Base-by-base conservation (phyloP, 2,329 filamentous ascomycete species). In the Fusarium musae region DNA sequence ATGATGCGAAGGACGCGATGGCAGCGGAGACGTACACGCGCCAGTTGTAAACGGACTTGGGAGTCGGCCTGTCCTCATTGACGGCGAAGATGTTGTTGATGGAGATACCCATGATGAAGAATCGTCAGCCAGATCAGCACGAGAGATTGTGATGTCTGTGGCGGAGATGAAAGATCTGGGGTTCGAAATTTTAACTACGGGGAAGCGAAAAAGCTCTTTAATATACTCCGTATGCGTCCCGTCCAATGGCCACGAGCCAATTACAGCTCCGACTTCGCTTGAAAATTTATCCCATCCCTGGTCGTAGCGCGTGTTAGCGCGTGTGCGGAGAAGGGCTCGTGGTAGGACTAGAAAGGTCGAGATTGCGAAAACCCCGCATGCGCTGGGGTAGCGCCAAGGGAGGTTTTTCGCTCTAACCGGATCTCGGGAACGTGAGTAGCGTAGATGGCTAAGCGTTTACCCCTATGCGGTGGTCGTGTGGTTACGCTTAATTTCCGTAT, bases 11-110 rank as follows among this genome's bases (percentile, higher is more conserved):
- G 2, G 87, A 89, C 16, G 87, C 87, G 16, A 88, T 82, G 40
- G 84, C 82, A 11, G 88, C 87, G 71, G 84, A 88, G 32, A 80
- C 78, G 75, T 90, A 90, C 37, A 90, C 87, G 44, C 87, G 85
- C 87, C 88, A 90, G 79, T 90, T 90, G 83, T 90, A 90, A 54
- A 90, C 87, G 59, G 83, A 82, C 75, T 83, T 82, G 6, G 88
- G 88, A 79, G 88, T 90, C 30, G 87, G 87, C 81, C 87, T 79
- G 75, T 89, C 88, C 79, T 90, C 88, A 46, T 85, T 85, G 68
- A 89, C 82, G 15, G 84, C 78, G 56, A 90, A 83, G 72, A 89
- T 79, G 66, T 82, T 82, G 83, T 86, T 86, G 42, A 60, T 6
- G 9, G 40, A 26, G 36, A 65, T 3, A n/a, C 59, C 62, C 62